Evolutionary conservation across 148 eudicot genomes (phyloP).

Genomic region (Amaranthus cruentus): DNA sequence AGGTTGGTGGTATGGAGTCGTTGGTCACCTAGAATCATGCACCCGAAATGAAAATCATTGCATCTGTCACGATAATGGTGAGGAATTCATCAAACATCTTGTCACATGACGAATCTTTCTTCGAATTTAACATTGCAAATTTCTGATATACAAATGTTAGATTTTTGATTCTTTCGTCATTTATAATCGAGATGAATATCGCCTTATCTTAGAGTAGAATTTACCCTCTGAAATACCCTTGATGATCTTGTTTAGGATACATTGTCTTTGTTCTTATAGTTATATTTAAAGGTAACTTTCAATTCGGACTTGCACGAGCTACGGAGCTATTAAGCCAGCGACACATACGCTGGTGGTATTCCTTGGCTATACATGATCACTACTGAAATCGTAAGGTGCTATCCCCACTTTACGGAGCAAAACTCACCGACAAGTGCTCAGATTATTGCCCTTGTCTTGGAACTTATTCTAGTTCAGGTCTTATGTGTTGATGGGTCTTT

Average conservation of each 20-base stretch:
- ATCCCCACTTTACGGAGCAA: too few species aligned
- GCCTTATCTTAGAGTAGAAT: background rate
- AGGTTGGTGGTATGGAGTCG: constrained; percentile 99
- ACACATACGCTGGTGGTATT: background rate
- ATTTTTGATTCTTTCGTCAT: background rate
- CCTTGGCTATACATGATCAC: too few species aligned
- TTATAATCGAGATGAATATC: background rate
- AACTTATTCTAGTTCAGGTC: too few species aligned
- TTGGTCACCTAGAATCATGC: constrained; percentile 78
- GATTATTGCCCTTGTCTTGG: too few species aligned
- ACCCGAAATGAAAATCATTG: constrained; percentile 40
- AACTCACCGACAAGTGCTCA: too few species aligned
- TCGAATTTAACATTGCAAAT: background rate
- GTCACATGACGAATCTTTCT: background rate
- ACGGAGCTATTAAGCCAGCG: background rate
- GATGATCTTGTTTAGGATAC: too few species aligned
- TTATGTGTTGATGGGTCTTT: too few species aligned
- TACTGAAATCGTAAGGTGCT: background rate
- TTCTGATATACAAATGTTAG: background rate
- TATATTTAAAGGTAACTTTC: background rate
- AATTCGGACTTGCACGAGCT: background rate
- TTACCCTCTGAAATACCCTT: background rate
- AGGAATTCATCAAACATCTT: constrained; percentile 18
- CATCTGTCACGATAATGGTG: constrained; percentile 62
- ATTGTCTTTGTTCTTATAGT: background rate